Evolutionary conservation across 2,329 filamentous ascomycete genomes (phyloP), one percentile per base, ranked within the genome.

Genomic region (Phaeophleospora eucalypticola): DNA sequence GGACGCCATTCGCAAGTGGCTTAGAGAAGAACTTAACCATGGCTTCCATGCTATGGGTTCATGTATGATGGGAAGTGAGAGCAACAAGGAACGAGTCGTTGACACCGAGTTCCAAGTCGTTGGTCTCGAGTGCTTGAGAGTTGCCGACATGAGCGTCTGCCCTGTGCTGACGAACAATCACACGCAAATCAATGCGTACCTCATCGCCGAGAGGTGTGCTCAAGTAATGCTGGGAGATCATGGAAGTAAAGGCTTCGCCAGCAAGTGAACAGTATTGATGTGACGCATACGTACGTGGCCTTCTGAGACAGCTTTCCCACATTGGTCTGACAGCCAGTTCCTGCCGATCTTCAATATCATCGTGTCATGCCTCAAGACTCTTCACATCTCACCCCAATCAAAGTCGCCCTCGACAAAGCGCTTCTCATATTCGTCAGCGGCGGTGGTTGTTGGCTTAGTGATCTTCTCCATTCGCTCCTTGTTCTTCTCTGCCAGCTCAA

Each of bases 101-200:
- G 76, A 81, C 58, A 65, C 54, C 1, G 43, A 60, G 4, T 73
- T 71, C 56, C 61, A 61, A 8, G 62, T 72, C 2, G 58, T 65
- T 20, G 70, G 68, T 1, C 50, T 71, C 12, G 54, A 72, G 34
- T 52, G 55, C 4, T 54, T 74, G 32, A 62, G 71, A 6, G 64
- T 74, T 2, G 69, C 63, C 3, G 70, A 73, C 58, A 67, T 72
- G 66, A 74, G 68, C 58, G 55, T 73, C 15, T 60, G 66, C 18
- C 70, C 69, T 10, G 62, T 72, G 8, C 41, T 71, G 38, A 59
- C 63, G 20, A 63, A 58, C 52, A 60, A 72, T 39, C 78, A 81
- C 58, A 71, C 71, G 0, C 76, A 80, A 58, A 68, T 72, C 4
- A 72, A 72, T 4, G 78, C 78, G 1, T 82, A 80, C 59, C 65